Evolutionary conservation across 352 stramenopile species (phyloP).

Genomic region (Pythium angustatum): DNA sequence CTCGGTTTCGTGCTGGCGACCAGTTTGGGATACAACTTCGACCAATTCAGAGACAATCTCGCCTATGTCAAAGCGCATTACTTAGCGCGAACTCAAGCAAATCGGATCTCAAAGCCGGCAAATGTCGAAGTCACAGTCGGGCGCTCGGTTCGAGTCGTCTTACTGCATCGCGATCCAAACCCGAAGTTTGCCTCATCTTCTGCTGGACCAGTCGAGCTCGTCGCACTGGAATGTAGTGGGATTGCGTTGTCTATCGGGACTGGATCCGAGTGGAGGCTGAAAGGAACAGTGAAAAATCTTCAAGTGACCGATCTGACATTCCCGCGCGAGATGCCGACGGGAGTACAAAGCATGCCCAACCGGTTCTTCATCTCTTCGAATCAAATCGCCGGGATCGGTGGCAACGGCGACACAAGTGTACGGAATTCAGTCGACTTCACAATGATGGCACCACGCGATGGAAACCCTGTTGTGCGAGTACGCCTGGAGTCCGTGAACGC

Average conservation of each 20-base stretch:
- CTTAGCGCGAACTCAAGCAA: constrained; percentile 20
- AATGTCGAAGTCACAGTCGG: constrained; percentile 26
- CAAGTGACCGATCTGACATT: constrained; percentile 67
- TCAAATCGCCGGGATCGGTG: constrained; percentile 36
- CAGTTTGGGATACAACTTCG: constrained; percentile 56
- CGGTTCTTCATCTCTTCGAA: constrained; percentile 70
- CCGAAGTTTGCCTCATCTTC: constrained; percentile 8
- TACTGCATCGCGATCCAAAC: constrained; percentile 33
- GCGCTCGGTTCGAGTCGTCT: constrained; percentile 25
- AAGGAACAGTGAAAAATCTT: constrained; percentile 68
- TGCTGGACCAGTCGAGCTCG: constrained; percentile 23
- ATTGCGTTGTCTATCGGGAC: constrained; percentile 11
- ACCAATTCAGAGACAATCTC: constrained; percentile 60
- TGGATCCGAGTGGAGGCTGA: constrained; percentile 35
- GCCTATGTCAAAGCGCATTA: constrained; percentile 39
- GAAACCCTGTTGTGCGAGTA: constrained; percentile 16
- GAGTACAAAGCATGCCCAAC: constrained; percentile 50
- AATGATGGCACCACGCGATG: background rate
- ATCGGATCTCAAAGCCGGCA: constrained; percentile 24
- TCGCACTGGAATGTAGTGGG: constrained; percentile 25
- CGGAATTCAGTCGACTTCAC: constrained; percentile 71
- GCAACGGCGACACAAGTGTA: constrained; percentile 24
- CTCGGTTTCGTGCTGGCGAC: constrained; percentile 70
- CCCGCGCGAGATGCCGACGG: constrained; percentile 37
- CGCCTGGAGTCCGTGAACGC: constrained; percentile 80